These are phyloP conservation scores for Suhomyces maxii DNA, from an alignment of 1,139 yeast genomes.

Conservation along the genomic window DNA sequence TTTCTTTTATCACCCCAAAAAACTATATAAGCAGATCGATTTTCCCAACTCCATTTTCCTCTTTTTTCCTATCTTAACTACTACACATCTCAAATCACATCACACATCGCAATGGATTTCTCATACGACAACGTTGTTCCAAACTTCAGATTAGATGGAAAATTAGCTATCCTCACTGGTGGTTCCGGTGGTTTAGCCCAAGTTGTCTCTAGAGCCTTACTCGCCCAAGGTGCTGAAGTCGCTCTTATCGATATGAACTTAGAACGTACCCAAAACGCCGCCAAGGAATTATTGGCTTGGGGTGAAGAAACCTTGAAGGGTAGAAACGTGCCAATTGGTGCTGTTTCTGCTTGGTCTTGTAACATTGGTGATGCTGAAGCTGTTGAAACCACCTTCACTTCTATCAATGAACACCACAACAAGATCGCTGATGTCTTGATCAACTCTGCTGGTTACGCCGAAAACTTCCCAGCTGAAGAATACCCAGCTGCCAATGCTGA, in stretches of 20 bases:
- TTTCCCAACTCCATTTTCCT: not conserved
- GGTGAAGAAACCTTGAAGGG: slow-evolving; percentile 49
- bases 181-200: slow-evolving; percentile 82
- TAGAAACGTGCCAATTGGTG: slow-evolving; percentile 40
- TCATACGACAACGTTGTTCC: slow-evolving; percentile 50
- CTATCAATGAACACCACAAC: slow-evolving; percentile 57
- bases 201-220: slow-evolving; percentile 64
- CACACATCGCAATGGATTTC: slow-evolving; percentile 16
- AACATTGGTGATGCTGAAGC: slow-evolving; percentile 67
- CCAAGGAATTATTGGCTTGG: slow-evolving; percentile 58
- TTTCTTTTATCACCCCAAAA: slow-evolving; percentile 1
- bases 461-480: slow-evolving; percentile 73
- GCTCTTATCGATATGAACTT: slow-evolving; percentile 75
- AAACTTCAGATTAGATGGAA: slow-evolving; percentile 65
- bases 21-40: slow-evolving; percentile 1
- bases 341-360: slow-evolving; percentile 71
- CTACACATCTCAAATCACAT: not conserved
- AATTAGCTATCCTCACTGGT: slow-evolving; percentile 74
- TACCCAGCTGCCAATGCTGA: slow-evolving; percentile 75
- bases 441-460: slow-evolving; percentile 85
- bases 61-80: not conserved
- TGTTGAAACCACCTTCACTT: slow-evolving; percentile 55
- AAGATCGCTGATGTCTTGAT: slow-evolving; percentile 64
- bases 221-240: slow-evolving; percentile 67
- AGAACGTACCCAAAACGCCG: slow-evolving; percentile 60